A percentile compares a stretch with the other conserved stretches of the same genome.
phyloP scores from a whole-genome alignment of 495 filamentous ascomycete genomes.

The Penicillium paradoxum region DNA sequence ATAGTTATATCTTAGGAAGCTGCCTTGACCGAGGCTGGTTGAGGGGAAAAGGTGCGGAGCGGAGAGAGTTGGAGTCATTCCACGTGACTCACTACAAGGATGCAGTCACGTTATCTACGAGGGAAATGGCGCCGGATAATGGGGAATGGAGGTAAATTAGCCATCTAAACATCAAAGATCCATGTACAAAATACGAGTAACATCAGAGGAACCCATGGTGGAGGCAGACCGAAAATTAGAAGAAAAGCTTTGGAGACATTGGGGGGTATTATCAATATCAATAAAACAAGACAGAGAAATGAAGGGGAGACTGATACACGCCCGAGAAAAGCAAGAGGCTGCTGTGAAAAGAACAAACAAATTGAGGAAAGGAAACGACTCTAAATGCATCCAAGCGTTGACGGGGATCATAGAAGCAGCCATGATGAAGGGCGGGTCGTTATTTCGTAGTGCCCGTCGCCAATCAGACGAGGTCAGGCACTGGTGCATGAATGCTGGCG shows the following conservation, averaged over 20 bases:
- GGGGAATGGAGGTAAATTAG: neutral
- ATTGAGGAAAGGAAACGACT: slow-evolving; percentile 12
- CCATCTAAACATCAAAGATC: neutral
- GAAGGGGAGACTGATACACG: slow-evolving; percentile 17
- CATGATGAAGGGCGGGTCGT: slow-evolving; percentile 16
- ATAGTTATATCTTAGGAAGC: neutral
- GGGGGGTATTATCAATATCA: slow-evolving; percentile 35
- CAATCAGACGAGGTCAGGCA: slow-evolving; percentile 7
- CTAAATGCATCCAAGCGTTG: slow-evolving; percentile 36
- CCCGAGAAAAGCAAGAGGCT: slow-evolving; percentile 9
- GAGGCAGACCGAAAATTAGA: slow-evolving; percentile 1
- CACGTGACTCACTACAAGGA: slow-evolving; percentile 4
- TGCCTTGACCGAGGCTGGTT: neutral
- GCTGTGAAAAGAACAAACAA: slow-evolving; percentile 12
- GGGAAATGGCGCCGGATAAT: neutral
- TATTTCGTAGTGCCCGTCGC: slow-evolving; percentile 14
- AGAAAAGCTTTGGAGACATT: slow-evolving; percentile 10
- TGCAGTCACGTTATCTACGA: neutral
- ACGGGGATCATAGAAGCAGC: slow-evolving; percentile 22
- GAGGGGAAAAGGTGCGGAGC: neutral
- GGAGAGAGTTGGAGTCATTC: slow-evolving; percentile 11
- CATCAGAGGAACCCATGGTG: neutral
- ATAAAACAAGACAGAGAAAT: slow-evolving; percentile 35
- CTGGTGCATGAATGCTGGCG: slow-evolving; percentile 8
- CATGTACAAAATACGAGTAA: slow-evolving; percentile 6